These are phyloP conservation scores for Peronospora farinosa DNA, from an alignment of 352 stramenopile genomes.

Conservation along the genomic window DNA sequence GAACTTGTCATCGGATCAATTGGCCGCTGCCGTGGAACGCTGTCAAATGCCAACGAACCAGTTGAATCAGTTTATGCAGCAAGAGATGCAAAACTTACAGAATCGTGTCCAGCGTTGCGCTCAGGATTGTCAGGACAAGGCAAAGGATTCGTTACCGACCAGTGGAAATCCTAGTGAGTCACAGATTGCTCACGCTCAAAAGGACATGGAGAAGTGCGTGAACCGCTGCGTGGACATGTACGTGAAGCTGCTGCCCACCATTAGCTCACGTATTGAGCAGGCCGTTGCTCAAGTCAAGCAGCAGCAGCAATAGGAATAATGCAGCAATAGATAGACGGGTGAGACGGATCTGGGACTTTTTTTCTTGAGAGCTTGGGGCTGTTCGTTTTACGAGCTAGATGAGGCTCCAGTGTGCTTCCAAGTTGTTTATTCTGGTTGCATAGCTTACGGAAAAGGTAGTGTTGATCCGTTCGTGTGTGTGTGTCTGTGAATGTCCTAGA, in stretches of 20 bases:
- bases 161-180: conserved; percentile 54
- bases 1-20: conserved; percentile 62
- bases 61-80: conserved; percentile 76
- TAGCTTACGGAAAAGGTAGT: not conserved
- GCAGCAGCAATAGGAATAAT: conserved; percentile 27
- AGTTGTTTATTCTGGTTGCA: conserved; percentile 4
- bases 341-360: too few relatives aligned
- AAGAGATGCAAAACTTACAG: conserved; percentile 83
- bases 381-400: conserved; percentile 5
- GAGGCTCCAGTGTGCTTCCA: too few relatives aligned
- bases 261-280: conserved; percentile 69
- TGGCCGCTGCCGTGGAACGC: conserved; percentile 77
- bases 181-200: conserved; percentile 61
- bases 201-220: conserved; percentile 75
- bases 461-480: too few relatives aligned
- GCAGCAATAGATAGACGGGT: conserved; percentile 18
- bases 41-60: conserved; percentile 84
- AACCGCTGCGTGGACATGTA: conserved; percentile 62
- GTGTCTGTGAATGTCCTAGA: conserved; percentile 6
- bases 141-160: conserved; percentile 59
- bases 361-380: not conserved
- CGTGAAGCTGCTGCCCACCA: conserved; percentile 64
- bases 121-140: conserved; percentile 85
- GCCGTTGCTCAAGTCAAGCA: conserved; percentile 69
- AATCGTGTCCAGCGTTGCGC: conserved; percentile 76